Evolutionary conservation across 192 early-diverging fungal species (phyloP).

Genomic region (Dimargaris cristalligena): DNA sequence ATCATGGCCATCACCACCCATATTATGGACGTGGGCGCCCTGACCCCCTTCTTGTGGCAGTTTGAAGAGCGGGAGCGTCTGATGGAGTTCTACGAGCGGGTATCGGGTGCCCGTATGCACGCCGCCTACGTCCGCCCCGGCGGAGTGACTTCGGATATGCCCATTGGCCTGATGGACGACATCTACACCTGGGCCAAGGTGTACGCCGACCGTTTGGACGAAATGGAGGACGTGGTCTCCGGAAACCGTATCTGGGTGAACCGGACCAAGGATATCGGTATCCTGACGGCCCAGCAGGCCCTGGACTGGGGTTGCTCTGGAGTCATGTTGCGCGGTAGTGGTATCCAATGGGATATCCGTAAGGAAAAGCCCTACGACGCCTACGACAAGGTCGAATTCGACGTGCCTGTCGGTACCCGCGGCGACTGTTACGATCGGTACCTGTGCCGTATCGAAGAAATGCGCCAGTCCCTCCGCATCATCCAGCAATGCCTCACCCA

Average conservation of each 20-base stretch:
- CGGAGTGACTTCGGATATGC: conserved; percentile 85
- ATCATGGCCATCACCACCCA: conserved; percentile 95
- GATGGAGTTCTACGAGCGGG: conserved; percentile 99
- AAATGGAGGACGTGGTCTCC: conserved; percentile 85
- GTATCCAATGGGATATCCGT: conserved; percentile 84
- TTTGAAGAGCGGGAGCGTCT: conserved; percentile 98
- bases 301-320: conserved; percentile 86
- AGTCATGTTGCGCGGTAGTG: conserved; percentile 87
- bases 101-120: conserved; percentile 96
- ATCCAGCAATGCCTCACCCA: conserved; percentile 90
- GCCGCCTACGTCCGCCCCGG: conserved; percentile 92
- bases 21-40: conserved; percentile 93
- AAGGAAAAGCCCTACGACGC: conserved; percentile 91
- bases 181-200: conserved; percentile 88
- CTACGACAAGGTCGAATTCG: conserved; percentile 89
- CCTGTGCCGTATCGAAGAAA: conserved; percentile 94
- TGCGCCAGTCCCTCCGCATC: conserved; percentile 92
- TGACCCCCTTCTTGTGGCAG: conserved; percentile 97
- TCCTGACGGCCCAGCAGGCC: conserved; percentile 74
- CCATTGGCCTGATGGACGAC: conserved; percentile 84
- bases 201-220: conserved; percentile 78
- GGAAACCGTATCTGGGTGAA: conserved; percentile 90
- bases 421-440: conserved; percentile 96
- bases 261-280: conserved; percentile 74
- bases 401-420: conserved; percentile 85